Conservation (phyloP, 2,329 filamentous ascomycete genomes). For the Huntiella abstrusa region DNA sequence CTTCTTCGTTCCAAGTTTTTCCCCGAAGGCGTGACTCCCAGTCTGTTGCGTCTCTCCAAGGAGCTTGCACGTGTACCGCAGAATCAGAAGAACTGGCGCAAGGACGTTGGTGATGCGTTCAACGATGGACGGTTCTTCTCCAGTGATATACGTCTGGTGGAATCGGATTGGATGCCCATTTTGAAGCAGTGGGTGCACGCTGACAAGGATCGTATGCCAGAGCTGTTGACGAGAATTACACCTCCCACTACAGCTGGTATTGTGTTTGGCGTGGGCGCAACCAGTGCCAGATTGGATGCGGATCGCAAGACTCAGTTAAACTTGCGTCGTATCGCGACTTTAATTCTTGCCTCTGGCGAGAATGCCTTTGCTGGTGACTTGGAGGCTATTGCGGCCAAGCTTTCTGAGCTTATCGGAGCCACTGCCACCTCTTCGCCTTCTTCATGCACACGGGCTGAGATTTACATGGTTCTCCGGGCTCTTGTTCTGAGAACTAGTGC, state of each 20-base stretch:
- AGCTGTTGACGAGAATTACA: conserved; percentile 59
- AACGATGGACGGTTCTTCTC: conserved; percentile 75
- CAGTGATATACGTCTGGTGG: conserved; percentile 45
- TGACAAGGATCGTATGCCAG: conserved; percentile 76
- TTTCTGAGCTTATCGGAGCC: conserved; percentile 71
- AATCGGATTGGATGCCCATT: conserved; percentile 62
- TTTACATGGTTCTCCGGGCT: conserved; percentile 74
- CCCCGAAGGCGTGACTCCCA: conserved; percentile 62
- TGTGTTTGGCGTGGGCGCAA: conserved; percentile 94
- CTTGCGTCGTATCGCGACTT: conserved; percentile 59
- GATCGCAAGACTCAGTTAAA: conserved; percentile 86
- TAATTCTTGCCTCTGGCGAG: conserved; percentile 56
- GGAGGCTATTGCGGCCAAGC: conserved; percentile 54
- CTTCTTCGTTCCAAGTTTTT: conserved; percentile 70
- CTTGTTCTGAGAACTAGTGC: conserved; percentile 62
- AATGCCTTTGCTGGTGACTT: conserved; percentile 71
- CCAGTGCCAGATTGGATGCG: conserved; percentile 81
- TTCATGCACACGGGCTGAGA: conserved; percentile 69
- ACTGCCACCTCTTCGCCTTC: conserved; percentile 82
- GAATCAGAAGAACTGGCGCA: conserved; percentile 79
- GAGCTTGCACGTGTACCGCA: conserved; percentile 61
- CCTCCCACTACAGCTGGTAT: conserved; percentile 85
- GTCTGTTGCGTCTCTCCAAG: conserved; percentile 52
- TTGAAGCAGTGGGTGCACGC: conserved; percentile 66
- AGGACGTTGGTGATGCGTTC: conserved; percentile 80